Conservation (phyloP, 805 yeast genomes). For the Candida peoriensis region DNA sequence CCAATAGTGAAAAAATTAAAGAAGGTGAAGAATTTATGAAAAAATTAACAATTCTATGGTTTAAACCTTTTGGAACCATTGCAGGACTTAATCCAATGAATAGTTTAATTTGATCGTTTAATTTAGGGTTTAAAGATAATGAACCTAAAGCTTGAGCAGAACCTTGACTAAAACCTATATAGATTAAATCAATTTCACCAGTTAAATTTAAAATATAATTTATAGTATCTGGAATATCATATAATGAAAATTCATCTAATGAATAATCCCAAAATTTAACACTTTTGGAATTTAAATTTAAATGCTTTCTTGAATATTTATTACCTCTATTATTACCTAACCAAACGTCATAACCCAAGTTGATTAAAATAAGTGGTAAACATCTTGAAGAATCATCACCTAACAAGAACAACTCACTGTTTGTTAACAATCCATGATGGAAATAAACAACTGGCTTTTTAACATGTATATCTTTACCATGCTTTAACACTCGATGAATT, state of each 20-base stretch:
- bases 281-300: constrained; percentile 19
- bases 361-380: constrained; percentile 70
- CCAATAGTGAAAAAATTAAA: constrained; percentile 65
- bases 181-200: constrained; percentile 40
- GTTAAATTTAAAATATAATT: constrained; percentile 62
- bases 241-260: constrained; percentile 85
- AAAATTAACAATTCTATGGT: constrained; percentile 69
- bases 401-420: constrained; percentile 47
- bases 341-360: constrained; percentile 91
- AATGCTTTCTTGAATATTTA: constrained; percentile 59
- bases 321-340: constrained; percentile 90
- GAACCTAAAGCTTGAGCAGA: constrained; percentile 91
- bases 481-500: constrained; percentile 48
- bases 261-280: constrained; percentile 83
- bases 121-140: constrained; percentile 55
- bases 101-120: constrained; percentile 48
- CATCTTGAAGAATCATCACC: constrained; percentile 52
- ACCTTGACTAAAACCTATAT: constrained; percentile 91
- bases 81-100: constrained; percentile 92
- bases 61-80: constrained; percentile 82
- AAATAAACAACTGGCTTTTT: constrained; percentile 57
- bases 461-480: constrained; percentile 35
- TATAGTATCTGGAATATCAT: constrained; percentile 82
- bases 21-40: constrained; percentile 73
- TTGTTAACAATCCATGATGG: constrained; percentile 89